phyloP scores from a whole-genome alignment of 1,139 yeast genomes.

The Geotrichum aggregatum region DNA sequence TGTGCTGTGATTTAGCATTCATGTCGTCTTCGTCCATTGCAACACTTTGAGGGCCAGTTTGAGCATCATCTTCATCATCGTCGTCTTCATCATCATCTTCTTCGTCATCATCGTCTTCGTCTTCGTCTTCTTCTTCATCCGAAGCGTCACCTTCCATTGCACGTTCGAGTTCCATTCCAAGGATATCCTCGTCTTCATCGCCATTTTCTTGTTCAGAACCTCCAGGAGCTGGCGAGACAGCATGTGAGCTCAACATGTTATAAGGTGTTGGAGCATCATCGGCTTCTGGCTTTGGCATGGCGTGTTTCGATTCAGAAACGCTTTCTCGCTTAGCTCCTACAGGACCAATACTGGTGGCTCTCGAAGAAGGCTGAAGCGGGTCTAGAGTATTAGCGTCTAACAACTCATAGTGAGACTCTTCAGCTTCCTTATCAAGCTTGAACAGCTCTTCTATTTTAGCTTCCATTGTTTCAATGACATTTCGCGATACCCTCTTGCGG shows the following conservation, averaged over 20 bases:
- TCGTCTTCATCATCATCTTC: slow-evolving; percentile 49
- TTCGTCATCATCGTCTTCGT: slow-evolving; percentile 25
- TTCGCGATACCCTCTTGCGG: slow-evolving; percentile 47
- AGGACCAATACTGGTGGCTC: slow-evolving; percentile 18
- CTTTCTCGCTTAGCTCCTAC: slow-evolving; percentile 5
- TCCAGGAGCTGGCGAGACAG: slow-evolving; percentile 26
- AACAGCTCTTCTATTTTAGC: slow-evolving; percentile 72
- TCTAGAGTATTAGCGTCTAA: slow-evolving; percentile 48
- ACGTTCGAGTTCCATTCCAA: slow-evolving; percentile 28
- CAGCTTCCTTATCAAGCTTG: slow-evolving; percentile 75
- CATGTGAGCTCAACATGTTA: slow-evolving; percentile 32
- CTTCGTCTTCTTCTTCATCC: slow-evolving; percentile 28
- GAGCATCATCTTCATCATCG: slow-evolving; percentile 53
- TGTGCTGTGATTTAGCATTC: slow-evolving; percentile 60
- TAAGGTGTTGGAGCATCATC: slow-evolving; percentile 34
- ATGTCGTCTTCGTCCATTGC: slow-evolving; percentile 41
- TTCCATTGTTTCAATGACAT: slow-evolving; percentile 62
- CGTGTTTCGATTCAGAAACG: slow-evolving; percentile 4
- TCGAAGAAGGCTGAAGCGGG: slow-evolving; percentile 17
- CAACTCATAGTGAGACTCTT: slow-evolving; percentile 72
- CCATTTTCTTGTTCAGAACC: slow-evolving; percentile 27
- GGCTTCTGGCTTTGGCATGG: slow-evolving; percentile 8
- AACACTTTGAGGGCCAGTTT: slow-evolving; percentile 51
- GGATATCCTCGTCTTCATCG: slow-evolving; percentile 31
- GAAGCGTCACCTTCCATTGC: slow-evolving; percentile 28